These are phyloP conservation scores for Cyberlindnera veronae DNA, from an alignment of 805 yeast genomes.

Conservation along the genomic window DNA sequence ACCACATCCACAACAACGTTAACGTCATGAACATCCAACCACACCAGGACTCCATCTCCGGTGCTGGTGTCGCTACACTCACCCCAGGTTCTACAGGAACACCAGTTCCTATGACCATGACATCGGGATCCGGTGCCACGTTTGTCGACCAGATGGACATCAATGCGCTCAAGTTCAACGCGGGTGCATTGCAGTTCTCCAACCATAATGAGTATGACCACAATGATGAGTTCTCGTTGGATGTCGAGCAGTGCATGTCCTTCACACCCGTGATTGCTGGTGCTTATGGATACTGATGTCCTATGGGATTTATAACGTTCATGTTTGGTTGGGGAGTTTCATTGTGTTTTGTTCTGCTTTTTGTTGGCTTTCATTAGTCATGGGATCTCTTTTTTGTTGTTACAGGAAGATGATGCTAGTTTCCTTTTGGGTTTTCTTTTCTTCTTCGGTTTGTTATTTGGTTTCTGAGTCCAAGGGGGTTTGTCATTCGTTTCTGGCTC, in stretches of 20 bases:
- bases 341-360: no score
- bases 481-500: no score
- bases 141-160: slow-evolving; percentile 1
- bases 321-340: not conserved
- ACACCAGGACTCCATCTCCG: slow-evolving; percentile 8
- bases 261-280: slow-evolving; percentile 16
- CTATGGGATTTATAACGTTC: not conserved
- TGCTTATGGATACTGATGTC: slow-evolving; percentile 8
- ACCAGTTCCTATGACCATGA: not conserved
- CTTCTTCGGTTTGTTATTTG: no score
- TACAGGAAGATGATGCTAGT: no score
- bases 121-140: slow-evolving; percentile 4
- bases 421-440: no score
- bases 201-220: slow-evolving; percentile 21
- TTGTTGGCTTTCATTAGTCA: no score
- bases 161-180: slow-evolving; percentile 3
- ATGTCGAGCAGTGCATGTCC: slow-evolving; percentile 25
- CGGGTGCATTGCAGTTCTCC: slow-evolving; percentile 7
- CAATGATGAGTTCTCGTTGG: slow-evolving; percentile 28
- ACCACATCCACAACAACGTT: not conserved
- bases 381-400: no score
- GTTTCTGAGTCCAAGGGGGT: no score
- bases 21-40: no score
- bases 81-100: slow-evolving; percentile 2
- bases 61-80: not conserved